Base-by-base conservation (phyloP, 2,329 filamentous ascomycete species). In the Apiospora pterosperma region DNA sequence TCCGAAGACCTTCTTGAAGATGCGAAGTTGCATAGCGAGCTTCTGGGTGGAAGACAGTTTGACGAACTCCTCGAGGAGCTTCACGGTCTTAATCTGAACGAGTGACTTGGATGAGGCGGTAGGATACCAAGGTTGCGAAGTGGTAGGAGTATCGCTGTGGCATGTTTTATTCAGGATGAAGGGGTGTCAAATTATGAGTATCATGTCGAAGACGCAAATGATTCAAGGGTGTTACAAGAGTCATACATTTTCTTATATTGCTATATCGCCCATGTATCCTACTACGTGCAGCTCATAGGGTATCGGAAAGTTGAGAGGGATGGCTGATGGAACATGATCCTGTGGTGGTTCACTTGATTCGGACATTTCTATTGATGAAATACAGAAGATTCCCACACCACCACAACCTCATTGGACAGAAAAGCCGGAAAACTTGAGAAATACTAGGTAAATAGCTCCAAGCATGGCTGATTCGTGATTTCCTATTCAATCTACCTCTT, bases 1-100 rank as follows among this genome's bases (percentile, higher is more conserved):
- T 44, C 60, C 3, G 60, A 62, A 16, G 39, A 62, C 39, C 8
- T 62, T 23, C 39, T 62, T 31, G 60, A 62, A 42, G 60, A 62
- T 48, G 60, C 34, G 16, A 62, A 62, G 31, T 36, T 48, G 60
- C 60, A 62, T 34, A 48, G 39, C 31, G 60, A 62, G n/a, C 23
- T 42, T 36, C 21, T 62, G 41, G 38, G 41, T 5, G 41, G 41
- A 36, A 62, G 23, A 16, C 60, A 62, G 12, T 62, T 62, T 36
- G 60, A 39, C 28, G 39, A 62, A 16, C 60, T 62, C 16, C 60
- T 62, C 14, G 11, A 23, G 7, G 60, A 62, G 39, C 31, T 62
- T 42, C 60, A 62, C 21, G 39, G 25, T n/a, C 48, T 55, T 19
- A 34, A 55, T 34, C 16, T 55, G 48, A 10, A 55, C 12, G 16